Evolutionary conservation across 177 flowering plant genomes (phyloP).

Genomic region (Vitis hybrid): DNA sequence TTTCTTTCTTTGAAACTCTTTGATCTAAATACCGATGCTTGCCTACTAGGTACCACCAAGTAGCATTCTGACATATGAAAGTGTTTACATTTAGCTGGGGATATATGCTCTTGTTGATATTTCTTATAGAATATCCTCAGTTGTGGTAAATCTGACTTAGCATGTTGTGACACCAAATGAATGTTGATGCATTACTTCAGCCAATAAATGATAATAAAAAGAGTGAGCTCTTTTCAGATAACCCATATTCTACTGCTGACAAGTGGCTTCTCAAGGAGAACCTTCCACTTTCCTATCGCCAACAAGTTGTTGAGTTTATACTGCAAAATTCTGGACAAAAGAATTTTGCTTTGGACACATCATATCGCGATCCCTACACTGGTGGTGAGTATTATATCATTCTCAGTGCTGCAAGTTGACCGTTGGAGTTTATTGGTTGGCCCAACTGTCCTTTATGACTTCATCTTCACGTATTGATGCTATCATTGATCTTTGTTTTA

Average conservation of each 20-base stretch:
- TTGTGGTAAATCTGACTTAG: too few species aligned
- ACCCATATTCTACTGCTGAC: conserved; percentile 85
- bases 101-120: too few species aligned
- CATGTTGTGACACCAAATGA: too few species aligned
- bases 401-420: neutral
- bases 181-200: neutral
- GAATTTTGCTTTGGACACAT: conserved; percentile 56
- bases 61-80: too few species aligned
- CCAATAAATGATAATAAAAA: conserved; percentile 13
- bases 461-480: too few species aligned
- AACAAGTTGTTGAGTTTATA: conserved; percentile 93
- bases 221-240: conserved; percentile 49
- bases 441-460: too few species aligned
- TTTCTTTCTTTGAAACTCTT: too few species aligned
- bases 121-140: too few species aligned
- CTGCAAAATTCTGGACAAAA: conserved; percentile 85
- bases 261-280: conserved; percentile 96
- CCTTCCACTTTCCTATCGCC: conserved; percentile 87
- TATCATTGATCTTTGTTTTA: conserved; percentile 1
- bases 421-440: neutral
- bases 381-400: conserved; percentile 60
- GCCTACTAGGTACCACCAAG: too few species aligned
- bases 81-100: too few species aligned
- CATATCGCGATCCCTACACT: conserved; percentile 92
- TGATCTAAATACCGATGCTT: too few species aligned